Percentiles rank a stretch among this genome's conserved stretches.
These are phyloP conservation scores for Rubia tinctorum DNA, from an alignment of 305 asterid species.

Conservation along the genomic window DNA sequence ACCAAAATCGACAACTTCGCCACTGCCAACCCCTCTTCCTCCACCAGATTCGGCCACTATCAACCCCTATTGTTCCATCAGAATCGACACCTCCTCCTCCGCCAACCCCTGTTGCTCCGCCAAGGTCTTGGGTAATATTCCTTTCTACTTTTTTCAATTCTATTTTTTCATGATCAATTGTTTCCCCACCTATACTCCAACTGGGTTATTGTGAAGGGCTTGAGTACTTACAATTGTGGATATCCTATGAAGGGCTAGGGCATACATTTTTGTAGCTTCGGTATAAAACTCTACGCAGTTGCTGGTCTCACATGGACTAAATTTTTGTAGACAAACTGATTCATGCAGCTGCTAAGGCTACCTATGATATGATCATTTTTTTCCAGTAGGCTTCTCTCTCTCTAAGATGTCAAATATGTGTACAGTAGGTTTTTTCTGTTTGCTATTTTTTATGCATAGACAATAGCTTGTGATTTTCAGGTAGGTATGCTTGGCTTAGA, in stretches of 20 bases:
- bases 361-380: conserved; percentile 70
- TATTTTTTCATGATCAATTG: no score
- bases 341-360: conserved; percentile 48
- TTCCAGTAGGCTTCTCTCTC: conserved; percentile 42
- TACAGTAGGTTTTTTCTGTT: background rate
- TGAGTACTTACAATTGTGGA: conserved; percentile 73
- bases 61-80: no score
- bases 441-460: background rate
- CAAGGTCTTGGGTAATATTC: no score
- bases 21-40: no score
- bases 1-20: no score
- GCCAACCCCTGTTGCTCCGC: no score
- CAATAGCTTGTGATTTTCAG: conserved; percentile 29
- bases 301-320: conserved; percentile 51
- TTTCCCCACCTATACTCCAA: no score
- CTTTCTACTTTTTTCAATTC: no score
- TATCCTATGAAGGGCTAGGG: conserved; percentile 76
- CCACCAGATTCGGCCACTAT: no score
- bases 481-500: conserved; percentile 59
- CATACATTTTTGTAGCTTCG: conserved; percentile 64
- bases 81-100: no score
- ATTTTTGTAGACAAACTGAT: conserved; percentile 67
- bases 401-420: background rate
- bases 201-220: conserved; percentile 82
- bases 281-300: conserved; percentile 56